Conservation (phyloP, 164 flowering plant genomes). For the Sextonia rubra region DNA sequence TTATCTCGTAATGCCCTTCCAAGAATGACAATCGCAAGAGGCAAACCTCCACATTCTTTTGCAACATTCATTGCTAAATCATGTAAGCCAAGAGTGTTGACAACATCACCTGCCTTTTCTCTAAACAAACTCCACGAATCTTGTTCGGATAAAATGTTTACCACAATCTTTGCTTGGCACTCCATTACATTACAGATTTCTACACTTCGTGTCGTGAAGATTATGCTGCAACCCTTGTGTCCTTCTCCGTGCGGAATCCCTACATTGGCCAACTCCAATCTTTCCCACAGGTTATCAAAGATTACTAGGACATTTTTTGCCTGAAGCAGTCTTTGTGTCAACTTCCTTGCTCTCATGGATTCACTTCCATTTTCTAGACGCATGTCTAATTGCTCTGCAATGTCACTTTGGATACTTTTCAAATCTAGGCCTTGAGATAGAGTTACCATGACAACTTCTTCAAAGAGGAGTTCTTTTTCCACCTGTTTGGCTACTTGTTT, state of each 20-base stretch:
- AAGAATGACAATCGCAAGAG: slow-evolving; percentile 18
- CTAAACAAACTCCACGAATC: slow-evolving; percentile 23
- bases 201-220: slow-evolving; percentile 16
- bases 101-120: slow-evolving; percentile 9
- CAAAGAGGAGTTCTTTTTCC: slow-evolving; percentile 4
- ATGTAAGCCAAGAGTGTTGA: neutral
- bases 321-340: slow-evolving; percentile 7
- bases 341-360: slow-evolving; percentile 3
- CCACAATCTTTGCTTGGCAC: neutral
- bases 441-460: slow-evolving; percentile 5
- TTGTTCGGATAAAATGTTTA: neutral
- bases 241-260: slow-evolving; percentile 19
- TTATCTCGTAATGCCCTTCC: slow-evolving; percentile 16
- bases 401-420: slow-evolving; percentile 6
- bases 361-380: neutral
- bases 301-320: slow-evolving; percentile 19
- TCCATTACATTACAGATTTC: slow-evolving; percentile 14
- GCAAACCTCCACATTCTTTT: slow-evolving; percentile 24
- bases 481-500: slow-evolving; percentile 6
- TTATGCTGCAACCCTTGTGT: slow-evolving; percentile 12
- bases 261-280: slow-evolving; percentile 12
- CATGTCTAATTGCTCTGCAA: slow-evolving; percentile 8
- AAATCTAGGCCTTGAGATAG: slow-evolving; percentile 5
- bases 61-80: slow-evolving; percentile 8
- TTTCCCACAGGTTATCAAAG: slow-evolving; percentile 34